Evolutionary conservation across 192 early-diverging fungal genomes (phyloP), one percentile per base, ranked within the genome.

Genomic region (Coemansia sp.): DNA sequence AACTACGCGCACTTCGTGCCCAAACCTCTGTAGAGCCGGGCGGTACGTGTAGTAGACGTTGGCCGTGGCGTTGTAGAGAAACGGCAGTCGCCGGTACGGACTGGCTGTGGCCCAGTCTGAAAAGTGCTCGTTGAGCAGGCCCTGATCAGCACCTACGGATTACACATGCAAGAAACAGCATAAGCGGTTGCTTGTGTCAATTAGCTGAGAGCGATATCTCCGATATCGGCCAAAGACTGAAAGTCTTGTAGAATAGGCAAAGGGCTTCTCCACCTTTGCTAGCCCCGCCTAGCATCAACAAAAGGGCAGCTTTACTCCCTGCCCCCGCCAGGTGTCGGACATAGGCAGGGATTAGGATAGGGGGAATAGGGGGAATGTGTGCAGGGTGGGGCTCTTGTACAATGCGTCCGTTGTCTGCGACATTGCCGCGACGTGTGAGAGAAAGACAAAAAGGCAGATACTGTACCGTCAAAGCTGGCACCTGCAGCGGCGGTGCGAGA

Each of bases 81-180:
- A 98, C 0, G 95, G 92, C 33, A 98, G 53, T 21, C 93, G 79
- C 50, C 83, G 65, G 41, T 79, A 68, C 51, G 85, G 58, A 38
- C 64, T 42, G 15, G 70, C 60, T 6, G 63, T 71, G 1, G 85
- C 75, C 93, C 93, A 98, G 22, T 80, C 74, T 2, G 68, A 65
- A 72, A 96, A 96, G 60, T 86, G 95, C 22, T 77, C 78, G 72
- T 98, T 98, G 14, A 98, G 77, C 40, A 98, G 58, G 1, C 95
- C 95, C 67, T 98, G 95, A 60, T 98, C 95, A 26, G 88, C 93
- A 41, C 94, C 92, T 78, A 68, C 29, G 38, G 8, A 51, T 31
- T 29, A n/a, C 26, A 68, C 19, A 34, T 30, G 27, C 45, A 47
- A 29, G 31, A 10, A 11, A 47, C 26, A 18, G 45, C 1, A n/a